Percentiles rank a stretch among this genome's conserved stretches.
Conservation (phyloP, 2,329 filamentous ascomycete genomes). For the Ilyonectria sp. region DNA sequence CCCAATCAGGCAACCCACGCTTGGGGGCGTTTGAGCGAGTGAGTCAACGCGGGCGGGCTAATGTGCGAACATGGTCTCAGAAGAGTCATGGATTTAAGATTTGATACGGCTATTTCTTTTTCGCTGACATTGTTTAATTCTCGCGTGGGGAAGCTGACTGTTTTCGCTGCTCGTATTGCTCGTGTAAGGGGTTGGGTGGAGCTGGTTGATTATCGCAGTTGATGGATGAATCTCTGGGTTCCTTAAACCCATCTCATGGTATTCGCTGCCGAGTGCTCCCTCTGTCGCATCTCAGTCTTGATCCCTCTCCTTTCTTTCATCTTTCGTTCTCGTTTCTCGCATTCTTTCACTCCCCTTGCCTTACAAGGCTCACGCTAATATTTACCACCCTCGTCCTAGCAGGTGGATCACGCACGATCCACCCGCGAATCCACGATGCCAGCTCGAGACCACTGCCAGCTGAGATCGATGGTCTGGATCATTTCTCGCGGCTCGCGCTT, state of each 20-base stretch:
- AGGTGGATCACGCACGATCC: background rate
- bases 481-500: background rate
- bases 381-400: background rate
- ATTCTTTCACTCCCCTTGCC: background rate
- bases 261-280: background rate
- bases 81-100: slow-evolving; percentile 23
- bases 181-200: background rate
- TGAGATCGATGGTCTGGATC: slow-evolving; percentile 1
- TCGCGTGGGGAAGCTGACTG: background rate
- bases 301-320: background rate
- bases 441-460: background rate
- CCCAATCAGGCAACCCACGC: slow-evolving; percentile 25
- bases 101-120: slow-evolving; percentile 1
- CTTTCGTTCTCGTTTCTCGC: background rate
- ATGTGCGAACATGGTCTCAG: background rate
- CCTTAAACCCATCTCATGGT: too few species aligned
- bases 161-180: background rate
- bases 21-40: background rate
- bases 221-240: too few species aligned
- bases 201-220: background rate
- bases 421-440: background rate
- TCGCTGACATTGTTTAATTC: background rate
- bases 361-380: slow-evolving; percentile 11
- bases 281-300: background rate
- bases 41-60: slow-evolving; percentile 2